Conservation (phyloP, 306 rosid species). For the Chamaecrista fasciculata region DNA sequence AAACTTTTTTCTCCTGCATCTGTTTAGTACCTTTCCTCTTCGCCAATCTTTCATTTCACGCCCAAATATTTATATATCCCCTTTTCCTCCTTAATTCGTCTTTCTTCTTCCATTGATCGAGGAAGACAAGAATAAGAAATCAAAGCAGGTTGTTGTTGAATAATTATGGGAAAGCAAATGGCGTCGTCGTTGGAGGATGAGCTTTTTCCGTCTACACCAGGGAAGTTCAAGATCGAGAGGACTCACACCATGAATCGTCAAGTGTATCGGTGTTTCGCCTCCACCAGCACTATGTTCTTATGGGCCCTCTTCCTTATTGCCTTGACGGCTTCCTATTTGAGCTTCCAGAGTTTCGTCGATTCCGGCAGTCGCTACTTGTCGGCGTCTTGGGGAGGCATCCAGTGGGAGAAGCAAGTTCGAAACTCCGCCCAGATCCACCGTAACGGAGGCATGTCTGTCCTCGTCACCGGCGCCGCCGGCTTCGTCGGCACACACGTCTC, state of each 20-base stretch:
- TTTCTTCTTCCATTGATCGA: no score
- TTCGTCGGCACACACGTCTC: slow-evolving; percentile 72
- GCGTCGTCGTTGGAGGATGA: slow-evolving; percentile 37
- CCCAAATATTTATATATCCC: no score
- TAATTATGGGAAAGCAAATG: slow-evolving; percentile 8
- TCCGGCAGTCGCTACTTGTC: slow-evolving; percentile 51
- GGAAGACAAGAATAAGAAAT: background rate
- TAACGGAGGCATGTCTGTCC: slow-evolving; percentile 47
- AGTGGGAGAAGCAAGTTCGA: slow-evolving; percentile 68
- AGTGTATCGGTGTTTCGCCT: slow-evolving; percentile 53
- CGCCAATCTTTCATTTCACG: background rate
- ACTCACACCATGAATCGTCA: slow-evolving; percentile 47
- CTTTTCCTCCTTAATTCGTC: background rate
- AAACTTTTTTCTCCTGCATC: background rate
- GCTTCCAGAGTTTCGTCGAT: slow-evolving; percentile 57
- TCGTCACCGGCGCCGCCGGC: slow-evolving; percentile 62
- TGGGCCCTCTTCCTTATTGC: slow-evolving; percentile 63
- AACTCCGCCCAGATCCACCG: slow-evolving; percentile 54
- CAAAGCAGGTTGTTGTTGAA: background rate
- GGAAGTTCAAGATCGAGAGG: slow-evolving; percentile 62
- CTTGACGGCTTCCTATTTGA: slow-evolving; percentile 53
- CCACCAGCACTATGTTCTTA: slow-evolving; percentile 67
- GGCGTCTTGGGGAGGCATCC: slow-evolving; percentile 64
- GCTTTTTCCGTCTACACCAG: slow-evolving; percentile 59
- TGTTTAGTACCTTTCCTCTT: background rate